Evolutionary conservation across 2,329 filamentous ascomycete species (phyloP).

Genomic region (Lasiodiplodia theobromae): DNA sequence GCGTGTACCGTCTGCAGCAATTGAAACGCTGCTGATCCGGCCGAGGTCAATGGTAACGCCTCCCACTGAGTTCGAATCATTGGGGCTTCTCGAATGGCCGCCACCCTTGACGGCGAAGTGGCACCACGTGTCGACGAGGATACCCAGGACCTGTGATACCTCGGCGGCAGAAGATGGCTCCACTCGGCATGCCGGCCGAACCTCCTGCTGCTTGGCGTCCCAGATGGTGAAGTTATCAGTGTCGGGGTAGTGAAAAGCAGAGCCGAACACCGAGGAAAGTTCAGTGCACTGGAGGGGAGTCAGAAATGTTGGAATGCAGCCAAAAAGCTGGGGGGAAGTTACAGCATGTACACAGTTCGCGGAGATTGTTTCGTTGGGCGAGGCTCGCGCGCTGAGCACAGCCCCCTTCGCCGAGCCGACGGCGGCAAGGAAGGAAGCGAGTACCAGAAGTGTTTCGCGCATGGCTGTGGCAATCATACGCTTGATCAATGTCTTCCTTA

Average conservation of each 20-base stretch:
- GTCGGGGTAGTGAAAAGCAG: neutral
- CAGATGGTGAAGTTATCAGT: neutral
- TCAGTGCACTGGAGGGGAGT: neutral
- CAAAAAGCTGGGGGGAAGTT: too few relatives aligned
- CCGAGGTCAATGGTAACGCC: slow-evolving; percentile 44
- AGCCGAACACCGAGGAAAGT: neutral
- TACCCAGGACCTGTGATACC: slow-evolving; percentile 38
- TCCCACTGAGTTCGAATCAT: slow-evolving; percentile 36
- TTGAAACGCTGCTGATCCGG: slow-evolving; percentile 35
- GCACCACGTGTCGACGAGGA: slow-evolving; percentile 33
- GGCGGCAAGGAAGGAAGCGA: too few relatives aligned
- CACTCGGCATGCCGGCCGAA: neutral
- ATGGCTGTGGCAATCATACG: too few relatives aligned
- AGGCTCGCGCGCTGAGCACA: too few relatives aligned
- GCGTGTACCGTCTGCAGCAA: slow-evolving; percentile 39
- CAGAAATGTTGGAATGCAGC: neutral
- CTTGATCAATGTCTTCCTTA: too few relatives aligned
- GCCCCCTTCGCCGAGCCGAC: too few relatives aligned
- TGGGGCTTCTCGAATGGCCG: slow-evolving; percentile 39
- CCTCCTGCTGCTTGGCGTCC: slow-evolving; percentile 10
- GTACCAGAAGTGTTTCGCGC: too few relatives aligned
- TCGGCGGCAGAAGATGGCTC: slow-evolving; percentile 32
- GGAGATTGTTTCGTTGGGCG: too few relatives aligned
- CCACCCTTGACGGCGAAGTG: slow-evolving; percentile 41
- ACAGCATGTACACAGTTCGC: too few relatives aligned